A percentile compares a stretch with the other conserved stretches of the same genome.
Evolutionary conservation across 768 basidiomycete genomes (phyloP).

Genomic region (Cytidiella melzeri): DNA sequence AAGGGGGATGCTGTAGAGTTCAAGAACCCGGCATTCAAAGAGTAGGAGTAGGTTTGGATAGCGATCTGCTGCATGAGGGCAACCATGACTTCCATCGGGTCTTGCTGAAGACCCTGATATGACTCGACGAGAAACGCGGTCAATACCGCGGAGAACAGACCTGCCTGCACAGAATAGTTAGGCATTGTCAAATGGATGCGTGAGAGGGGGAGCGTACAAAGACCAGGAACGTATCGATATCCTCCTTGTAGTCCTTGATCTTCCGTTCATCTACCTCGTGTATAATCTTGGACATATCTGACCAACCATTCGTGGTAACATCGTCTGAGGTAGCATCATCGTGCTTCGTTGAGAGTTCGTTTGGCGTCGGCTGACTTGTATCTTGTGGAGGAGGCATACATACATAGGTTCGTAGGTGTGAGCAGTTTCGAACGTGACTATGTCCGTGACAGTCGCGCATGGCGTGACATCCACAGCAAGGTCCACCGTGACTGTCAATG

Average conservation of each 20-base stretch:
- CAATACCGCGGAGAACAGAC: slow-evolving; percentile 5
- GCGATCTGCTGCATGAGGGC: not conserved
- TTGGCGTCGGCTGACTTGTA: too few species aligned
- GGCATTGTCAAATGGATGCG: not conserved
- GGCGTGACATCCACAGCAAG: too few species aligned
- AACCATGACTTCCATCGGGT: not conserved
- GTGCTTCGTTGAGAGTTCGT: too few species aligned
- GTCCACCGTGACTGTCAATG: too few species aligned
- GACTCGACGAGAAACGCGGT: not conserved
- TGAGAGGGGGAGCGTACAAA: not conserved
- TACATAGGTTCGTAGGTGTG: too few species aligned
- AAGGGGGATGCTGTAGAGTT: not conserved
- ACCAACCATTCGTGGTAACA: too few species aligned
- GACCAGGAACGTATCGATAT: slow-evolving; percentile 5
- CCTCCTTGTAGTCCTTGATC: slow-evolving; percentile 1
- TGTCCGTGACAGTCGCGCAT: too few species aligned
- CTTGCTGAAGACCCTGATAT: not conserved
- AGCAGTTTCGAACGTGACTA: too few species aligned
- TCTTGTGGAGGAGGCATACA: too few species aligned
- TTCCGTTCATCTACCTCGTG: not conserved
- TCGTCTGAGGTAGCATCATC: too few species aligned
- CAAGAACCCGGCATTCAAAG: not conserved
- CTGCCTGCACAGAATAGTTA: not conserved
- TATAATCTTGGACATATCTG: not conserved
- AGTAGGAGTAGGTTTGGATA: not conserved